These are phyloP conservation scores for Xerocomus amazonicus DNA, from an alignment of 1,284 basidiomycete species.

Conservation along the genomic window DNA sequence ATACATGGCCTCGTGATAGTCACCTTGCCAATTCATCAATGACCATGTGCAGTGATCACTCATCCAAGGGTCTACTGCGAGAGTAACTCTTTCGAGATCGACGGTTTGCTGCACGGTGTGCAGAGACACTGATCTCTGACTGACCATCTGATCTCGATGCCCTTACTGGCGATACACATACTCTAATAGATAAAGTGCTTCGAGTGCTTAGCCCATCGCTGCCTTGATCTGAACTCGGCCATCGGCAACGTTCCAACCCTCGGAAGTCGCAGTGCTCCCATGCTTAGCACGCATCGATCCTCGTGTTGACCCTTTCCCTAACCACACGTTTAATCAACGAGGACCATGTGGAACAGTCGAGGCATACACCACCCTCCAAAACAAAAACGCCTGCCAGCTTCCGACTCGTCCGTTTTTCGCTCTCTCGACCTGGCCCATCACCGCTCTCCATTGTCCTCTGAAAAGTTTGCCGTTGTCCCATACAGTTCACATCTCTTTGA, in stretches of 20 bases:
- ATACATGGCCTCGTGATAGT: too few species aligned
- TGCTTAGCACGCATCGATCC: conserved; percentile 10
- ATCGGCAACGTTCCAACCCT: conserved; percentile 14
- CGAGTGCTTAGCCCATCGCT: too few species aligned
- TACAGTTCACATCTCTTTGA: background rate
- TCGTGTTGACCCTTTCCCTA: conserved; percentile 16
- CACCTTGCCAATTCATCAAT: too few species aligned
- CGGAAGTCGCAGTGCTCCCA: background rate
- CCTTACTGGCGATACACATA: too few species aligned
- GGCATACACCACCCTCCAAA: conserved; percentile 10
- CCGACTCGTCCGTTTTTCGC: background rate
- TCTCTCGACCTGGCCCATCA: background rate
- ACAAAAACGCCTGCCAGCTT: conserved; percentile 17
- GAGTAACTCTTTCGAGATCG: too few species aligned
- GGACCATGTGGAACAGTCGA: conserved; percentile 17
- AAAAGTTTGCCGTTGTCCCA: background rate
- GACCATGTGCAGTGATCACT: too few species aligned
- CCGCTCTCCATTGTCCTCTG: background rate
- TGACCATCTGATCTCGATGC: too few species aligned
- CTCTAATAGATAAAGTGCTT: too few species aligned
- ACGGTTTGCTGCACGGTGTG: too few species aligned
- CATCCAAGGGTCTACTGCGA: too few species aligned
- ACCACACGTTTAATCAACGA: conserved; percentile 25
- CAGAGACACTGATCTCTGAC: too few species aligned
- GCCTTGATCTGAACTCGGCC: conserved; percentile 4